Conservation (phyloP, 1,139 yeast species). For the Waltiozyma sp. region DNA sequence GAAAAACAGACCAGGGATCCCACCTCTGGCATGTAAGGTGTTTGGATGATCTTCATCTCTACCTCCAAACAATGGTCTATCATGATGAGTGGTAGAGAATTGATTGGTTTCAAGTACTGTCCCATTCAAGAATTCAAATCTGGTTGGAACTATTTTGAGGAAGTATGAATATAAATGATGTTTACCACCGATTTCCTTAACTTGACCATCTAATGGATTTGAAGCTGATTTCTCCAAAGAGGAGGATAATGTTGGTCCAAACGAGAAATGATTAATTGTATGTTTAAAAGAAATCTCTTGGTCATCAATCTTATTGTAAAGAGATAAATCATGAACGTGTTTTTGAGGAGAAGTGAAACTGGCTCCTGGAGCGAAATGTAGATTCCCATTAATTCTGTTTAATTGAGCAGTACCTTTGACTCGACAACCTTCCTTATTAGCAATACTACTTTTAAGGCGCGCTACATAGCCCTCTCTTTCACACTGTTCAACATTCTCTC, state of each 20-base stretch:
- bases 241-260: slow-evolving; percentile 49
- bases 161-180: slow-evolving; percentile 66
- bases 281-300: slow-evolving; percentile 48
- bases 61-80: slow-evolving; percentile 78
- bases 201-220: slow-evolving; percentile 63
- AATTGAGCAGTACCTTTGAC: slow-evolving; percentile 69
- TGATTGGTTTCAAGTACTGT: slow-evolving; percentile 71
- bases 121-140: slow-evolving; percentile 58
- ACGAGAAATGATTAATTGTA: slow-evolving; percentile 65
- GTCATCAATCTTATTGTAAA: slow-evolving; percentile 46
- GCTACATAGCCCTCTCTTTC: slow-evolving; percentile 77
- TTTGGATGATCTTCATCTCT: slow-evolving; percentile 85
- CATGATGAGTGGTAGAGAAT: slow-evolving; percentile 84
- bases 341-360: slow-evolving; percentile 38
- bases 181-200: slow-evolving; percentile 34
- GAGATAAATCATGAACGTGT: slow-evolving; percentile 79
- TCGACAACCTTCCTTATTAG: slow-evolving; percentile 68
- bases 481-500: slow-evolving; percentile 79
- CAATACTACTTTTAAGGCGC: slow-evolving; percentile 41
- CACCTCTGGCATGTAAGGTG: slow-evolving; percentile 76
- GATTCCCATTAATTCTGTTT: slow-evolving; percentile 79
- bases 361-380: slow-evolving; percentile 92
- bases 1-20: slow-evolving; percentile 83
- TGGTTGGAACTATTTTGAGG: slow-evolving; percentile 82
- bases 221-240: slow-evolving; percentile 26